These are phyloP conservation scores for Dothideomycetes sp. DNA, from an alignment of 2,329 filamentous ascomycete species.

Conservation along the genomic window DNA sequence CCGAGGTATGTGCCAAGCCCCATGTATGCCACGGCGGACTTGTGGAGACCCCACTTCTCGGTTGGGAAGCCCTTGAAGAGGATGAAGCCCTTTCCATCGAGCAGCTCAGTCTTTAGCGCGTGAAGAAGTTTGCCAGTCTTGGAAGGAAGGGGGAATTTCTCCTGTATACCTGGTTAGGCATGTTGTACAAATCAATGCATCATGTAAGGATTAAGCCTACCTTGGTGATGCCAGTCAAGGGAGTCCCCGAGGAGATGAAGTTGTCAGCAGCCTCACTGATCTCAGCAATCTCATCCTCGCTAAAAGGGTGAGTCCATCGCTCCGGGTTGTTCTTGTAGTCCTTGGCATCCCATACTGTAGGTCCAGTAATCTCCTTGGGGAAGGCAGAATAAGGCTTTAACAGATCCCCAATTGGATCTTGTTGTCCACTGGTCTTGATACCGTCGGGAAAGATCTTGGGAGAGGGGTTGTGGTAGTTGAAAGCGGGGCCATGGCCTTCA, in stretches of 20 bases:
- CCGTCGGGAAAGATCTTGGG: conserved; percentile 51
- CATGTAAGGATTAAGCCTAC: conserved; percentile 20
- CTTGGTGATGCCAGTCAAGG: conserved; percentile 61
- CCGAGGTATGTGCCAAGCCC: conserved; percentile 70
- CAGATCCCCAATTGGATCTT: conserved; percentile 53
- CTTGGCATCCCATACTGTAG: conserved; percentile 60
- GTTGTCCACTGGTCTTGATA: conserved; percentile 60
- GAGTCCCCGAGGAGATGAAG: conserved; percentile 54
- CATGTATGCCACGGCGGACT: conserved; percentile 84
- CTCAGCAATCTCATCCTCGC: conserved; percentile 54
- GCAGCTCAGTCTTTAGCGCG: conserved; percentile 50
- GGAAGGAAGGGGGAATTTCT: conserved; percentile 48
- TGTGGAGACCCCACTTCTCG: conserved; percentile 61
- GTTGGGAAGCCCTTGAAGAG: conserved; percentile 82
- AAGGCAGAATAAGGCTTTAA: conserved; percentile 60
- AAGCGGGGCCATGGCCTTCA: conserved; percentile 10
- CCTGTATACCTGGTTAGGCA: no score
- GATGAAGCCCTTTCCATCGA: conserved; percentile 82
- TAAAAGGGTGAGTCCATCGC: conserved; percentile 64
- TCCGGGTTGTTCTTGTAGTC: conserved; percentile 54
- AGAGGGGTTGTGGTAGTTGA: conserved; percentile 20
- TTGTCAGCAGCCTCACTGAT: conserved; percentile 55
- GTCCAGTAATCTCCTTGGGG: conserved; percentile 58
- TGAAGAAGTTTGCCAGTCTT: conserved; percentile 42
- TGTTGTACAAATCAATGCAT: no score